Percentiles rank a stretch among this genome's conserved stretches.
Evolutionary conservation across 306 rosid species (phyloP).

Genomic region (Ceratonia siliqua): DNA sequence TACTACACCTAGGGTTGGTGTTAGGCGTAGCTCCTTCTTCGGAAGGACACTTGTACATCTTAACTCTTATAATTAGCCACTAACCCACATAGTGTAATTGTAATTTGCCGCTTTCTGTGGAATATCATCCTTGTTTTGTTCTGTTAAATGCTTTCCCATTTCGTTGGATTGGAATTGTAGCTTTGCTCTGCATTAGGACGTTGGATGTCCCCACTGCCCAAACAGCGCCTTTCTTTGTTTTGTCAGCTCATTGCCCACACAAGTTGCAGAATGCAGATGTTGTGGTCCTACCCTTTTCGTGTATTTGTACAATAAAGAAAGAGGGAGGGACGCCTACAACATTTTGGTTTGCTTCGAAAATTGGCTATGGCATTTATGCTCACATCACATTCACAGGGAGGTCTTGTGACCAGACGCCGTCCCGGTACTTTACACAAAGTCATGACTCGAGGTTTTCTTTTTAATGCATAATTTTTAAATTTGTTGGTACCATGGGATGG

Average conservation of each 20-base stretch:
- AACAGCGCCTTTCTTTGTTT: neutral
- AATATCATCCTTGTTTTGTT: neutral
- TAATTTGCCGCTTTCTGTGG: neutral
- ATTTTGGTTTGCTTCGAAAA: neutral
- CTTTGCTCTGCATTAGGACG: neutral
- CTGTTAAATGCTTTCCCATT: neutral
- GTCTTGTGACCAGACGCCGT: slow-evolving; percentile 10
- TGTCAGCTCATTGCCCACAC: neutral
- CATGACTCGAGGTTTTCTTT: neutral
- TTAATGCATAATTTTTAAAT: neutral
- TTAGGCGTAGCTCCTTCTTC: neutral
- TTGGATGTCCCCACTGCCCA: neutral
- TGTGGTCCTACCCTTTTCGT: neutral
- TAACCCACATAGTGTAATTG: neutral
- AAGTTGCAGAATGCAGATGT: neutral
- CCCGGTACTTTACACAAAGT: neutral
- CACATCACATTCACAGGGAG: neutral
- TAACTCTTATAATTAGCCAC: neutral
- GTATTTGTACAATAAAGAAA: neutral
- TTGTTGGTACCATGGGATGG: neutral
- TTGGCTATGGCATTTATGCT: neutral
- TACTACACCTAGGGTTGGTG: neutral
- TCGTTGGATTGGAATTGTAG: neutral
- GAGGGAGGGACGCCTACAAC: neutral
- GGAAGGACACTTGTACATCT: slow-evolving; percentile 3